Percentiles rank a stretch among this genome's conserved stretches.
Evolutionary conservation across 805 yeast genomes (phyloP).

Genomic region (Metschnikowia lunata): DNA sequence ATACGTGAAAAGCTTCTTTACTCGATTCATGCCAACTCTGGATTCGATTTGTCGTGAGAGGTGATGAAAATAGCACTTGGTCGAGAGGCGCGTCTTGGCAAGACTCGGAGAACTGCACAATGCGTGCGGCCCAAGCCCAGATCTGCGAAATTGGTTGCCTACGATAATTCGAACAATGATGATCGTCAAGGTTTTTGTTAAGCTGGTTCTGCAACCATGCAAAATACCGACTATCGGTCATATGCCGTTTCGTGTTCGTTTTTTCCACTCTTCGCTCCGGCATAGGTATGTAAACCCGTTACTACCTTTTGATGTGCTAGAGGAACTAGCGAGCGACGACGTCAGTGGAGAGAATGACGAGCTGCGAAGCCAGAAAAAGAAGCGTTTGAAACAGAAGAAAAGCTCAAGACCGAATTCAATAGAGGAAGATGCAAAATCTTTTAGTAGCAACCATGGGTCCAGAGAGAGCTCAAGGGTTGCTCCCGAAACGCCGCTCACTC

Average conservation of each 20-base stretch:
- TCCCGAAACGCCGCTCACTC: neutral
- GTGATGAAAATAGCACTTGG: too few species aligned
- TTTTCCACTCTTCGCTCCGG: neutral
- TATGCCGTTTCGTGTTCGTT: neutral
- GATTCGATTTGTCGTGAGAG: constrained; percentile 61
- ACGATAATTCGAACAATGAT: too few species aligned
- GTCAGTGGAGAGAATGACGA: constrained; percentile 24
- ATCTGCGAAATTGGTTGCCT: too few species aligned
- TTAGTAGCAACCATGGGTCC: neutral
- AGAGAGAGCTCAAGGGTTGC: neutral
- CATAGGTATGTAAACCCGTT: constrained; percentile 29
- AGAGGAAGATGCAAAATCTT: neutral
- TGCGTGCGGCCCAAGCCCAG: too few species aligned
- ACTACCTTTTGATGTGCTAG: constrained; percentile 40
- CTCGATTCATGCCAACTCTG: constrained; percentile 77
- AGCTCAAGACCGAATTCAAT: constrained; percentile 12
- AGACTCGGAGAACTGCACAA: too few species aligned
- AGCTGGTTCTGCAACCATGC: too few species aligned
- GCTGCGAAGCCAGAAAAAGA: constrained; percentile 25
- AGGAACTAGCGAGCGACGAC: constrained; percentile 32
- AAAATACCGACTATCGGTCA: too few species aligned
- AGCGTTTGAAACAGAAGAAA: constrained; percentile 22
- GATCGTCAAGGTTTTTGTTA: too few species aligned
- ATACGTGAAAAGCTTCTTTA: constrained; percentile 65
- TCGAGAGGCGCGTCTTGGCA: too few species aligned